Evolutionary conservation across 2,329 filamentous ascomycete genomes (phyloP), one percentile per base, ranked within the genome.

Genomic region (Microsporum canis): DNA sequence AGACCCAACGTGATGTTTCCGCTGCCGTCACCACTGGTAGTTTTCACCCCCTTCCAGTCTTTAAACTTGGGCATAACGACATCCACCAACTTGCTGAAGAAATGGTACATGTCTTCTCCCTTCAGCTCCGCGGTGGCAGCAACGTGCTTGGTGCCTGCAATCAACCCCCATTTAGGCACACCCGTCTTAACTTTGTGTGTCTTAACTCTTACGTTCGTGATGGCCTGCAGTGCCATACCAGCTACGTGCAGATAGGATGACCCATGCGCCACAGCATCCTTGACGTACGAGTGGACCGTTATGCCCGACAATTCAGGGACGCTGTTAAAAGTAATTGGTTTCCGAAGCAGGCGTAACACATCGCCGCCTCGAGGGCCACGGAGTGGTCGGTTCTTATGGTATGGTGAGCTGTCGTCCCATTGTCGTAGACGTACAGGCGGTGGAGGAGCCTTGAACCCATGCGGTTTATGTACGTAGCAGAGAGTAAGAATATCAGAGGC

Each of bases 41-140:
- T 85, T 67, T 83, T 82, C n/a, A 88, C 79, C 63, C 94, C 94
- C 61, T 83, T 84, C 88, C 90, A 99, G 68, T 99, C 94, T 80
- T 97, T 99, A 76, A 99, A 95, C 71, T 86, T 88, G 43, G 94
- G 94, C 71, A 97, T 81, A 4, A 99, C 91, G 6, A 97, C 79
- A 71, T 95, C 90, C 60, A 97, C 80, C 67, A 91, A 79, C 78
- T 96, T 96, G 70, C 92, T 88, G 51, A 99, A 72, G 73, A 99
- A 96, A 73, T 96, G 87, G 65, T 89, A 88, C 69, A 95, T 94
- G 62, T 87, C 82, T 72, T 94, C 87, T 34, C 89, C 90, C 61
- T 81, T 79, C 64, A 99, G 77, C 31, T 88, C 87, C 57, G 84
- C 85, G 70, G 92, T 96, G 67, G 88, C 84, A 63, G 89, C 84